phyloP scores from a whole-genome alignment of 257 asterid genomes.

The Verbena officinalis region DNA sequence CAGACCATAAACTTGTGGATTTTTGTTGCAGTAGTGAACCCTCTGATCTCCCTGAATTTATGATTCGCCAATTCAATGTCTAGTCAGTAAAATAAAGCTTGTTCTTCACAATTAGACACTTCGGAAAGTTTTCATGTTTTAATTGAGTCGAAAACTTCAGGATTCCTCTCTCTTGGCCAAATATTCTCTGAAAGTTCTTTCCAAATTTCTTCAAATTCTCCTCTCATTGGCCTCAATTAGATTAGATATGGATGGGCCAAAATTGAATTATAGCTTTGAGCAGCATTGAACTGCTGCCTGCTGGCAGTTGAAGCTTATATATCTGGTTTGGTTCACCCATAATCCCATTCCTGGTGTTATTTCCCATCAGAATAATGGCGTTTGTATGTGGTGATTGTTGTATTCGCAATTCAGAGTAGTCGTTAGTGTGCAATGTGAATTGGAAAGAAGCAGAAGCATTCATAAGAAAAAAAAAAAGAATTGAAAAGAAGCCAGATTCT shows the following conservation, averaged over 20 bases:
- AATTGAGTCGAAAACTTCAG: not conserved
- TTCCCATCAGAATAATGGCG: slow-evolving; percentile 1
- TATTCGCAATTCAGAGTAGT: slow-evolving; percentile 14
- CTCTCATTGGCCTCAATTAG: not conserved
- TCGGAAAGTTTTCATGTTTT: not conserved
- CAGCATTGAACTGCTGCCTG: too few species aligned
- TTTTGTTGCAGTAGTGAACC: slow-evolving; percentile 6
- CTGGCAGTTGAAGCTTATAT: too few species aligned
- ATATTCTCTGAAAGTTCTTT: slow-evolving; percentile 5
- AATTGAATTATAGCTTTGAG: too few species aligned
- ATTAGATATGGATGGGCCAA: not conserved
- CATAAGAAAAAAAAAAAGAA: too few species aligned
- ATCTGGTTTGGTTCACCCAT: not conserved
- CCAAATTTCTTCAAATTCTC: slow-evolving; percentile 1
- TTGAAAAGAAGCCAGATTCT: too few species aligned
- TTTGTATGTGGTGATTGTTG: slow-evolving; percentile 14
- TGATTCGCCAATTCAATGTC: not conserved
- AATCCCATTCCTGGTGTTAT: not conserved
- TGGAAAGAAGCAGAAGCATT: not conserved
- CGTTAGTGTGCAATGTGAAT: slow-evolving; percentile 4
- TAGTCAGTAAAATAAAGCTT: not conserved
- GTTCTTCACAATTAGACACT: not conserved
- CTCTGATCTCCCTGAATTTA: not conserved
- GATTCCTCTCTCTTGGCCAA: not conserved
- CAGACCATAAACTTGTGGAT: slow-evolving; percentile 11